These are phyloP conservation scores for Podosphaera xanthii DNA, from an alignment of 2,329 filamentous ascomycete genomes.

Conservation along the genomic window DNA sequence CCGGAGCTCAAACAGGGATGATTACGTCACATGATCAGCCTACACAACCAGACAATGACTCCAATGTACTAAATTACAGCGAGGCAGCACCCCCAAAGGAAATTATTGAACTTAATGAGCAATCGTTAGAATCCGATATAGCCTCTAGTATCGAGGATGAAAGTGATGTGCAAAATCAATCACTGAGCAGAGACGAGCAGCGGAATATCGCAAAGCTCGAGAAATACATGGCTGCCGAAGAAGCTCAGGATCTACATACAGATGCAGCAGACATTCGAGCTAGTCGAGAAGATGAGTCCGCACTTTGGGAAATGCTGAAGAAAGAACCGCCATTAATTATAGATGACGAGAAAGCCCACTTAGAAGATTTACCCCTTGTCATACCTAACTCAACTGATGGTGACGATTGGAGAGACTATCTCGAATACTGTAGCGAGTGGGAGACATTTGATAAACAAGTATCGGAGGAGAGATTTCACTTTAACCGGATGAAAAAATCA, in stretches of 20 bases:
- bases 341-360: constrained; percentile 3
- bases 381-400: neutral
- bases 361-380: constrained; percentile 2
- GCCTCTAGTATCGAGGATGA: neutral
- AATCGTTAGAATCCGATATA: neutral
- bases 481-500: constrained; percentile 6
- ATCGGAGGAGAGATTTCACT: constrained; percentile 8
- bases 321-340: constrained; percentile 11
- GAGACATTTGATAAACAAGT: constrained; percentile 11
- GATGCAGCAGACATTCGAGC: constrained; percentile 12
- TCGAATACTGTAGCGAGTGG: constrained; percentile 14
- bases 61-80: neutral
- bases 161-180: neutral
- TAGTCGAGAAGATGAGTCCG: constrained; percentile 11
- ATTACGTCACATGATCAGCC: neutral
- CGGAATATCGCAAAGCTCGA: neutral
- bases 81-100: neutral
- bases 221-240: constrained; percentile 1
- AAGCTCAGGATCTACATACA: constrained; percentile 9
- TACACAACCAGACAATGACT: neutral
- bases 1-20: neutral
- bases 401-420: constrained; percentile 11
- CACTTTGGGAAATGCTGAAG: constrained; percentile 13
- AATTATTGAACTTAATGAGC: neutral
- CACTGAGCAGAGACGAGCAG: neutral